Evolutionary conservation across 164 flowering plant genomes (phyloP).

Genomic region (Vitis labrusca): DNA sequence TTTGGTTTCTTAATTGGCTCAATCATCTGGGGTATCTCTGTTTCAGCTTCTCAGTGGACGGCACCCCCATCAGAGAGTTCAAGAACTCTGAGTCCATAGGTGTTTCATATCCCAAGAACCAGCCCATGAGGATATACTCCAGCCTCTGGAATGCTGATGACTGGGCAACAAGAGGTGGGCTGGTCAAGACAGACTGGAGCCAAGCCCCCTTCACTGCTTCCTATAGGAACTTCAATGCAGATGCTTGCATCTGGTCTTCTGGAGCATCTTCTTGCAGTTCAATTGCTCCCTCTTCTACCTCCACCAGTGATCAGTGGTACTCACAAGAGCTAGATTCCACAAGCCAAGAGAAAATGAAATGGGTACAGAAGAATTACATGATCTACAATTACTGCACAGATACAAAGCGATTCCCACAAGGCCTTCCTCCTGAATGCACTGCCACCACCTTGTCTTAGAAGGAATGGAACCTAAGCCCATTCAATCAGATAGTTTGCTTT

Average conservation of each 20-base stretch:
- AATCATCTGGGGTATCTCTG: no score
- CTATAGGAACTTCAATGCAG: background rate
- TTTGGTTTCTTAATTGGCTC: no score
- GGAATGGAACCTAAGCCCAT: no score
- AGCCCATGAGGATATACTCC: slow-evolving; percentile 5
- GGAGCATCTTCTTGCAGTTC: no score
- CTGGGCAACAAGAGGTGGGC: background rate
- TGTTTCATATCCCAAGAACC: slow-evolving; percentile 4
- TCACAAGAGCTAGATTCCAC: slow-evolving; percentile 1
- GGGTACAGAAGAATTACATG: background rate
- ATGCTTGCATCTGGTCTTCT: background rate
- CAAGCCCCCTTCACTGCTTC: background rate
- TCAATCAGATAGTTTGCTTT: no score
- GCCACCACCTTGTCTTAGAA: no score
- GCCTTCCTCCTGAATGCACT: no score
- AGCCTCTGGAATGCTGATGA: background rate
- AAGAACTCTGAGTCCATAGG: slow-evolving; percentile 9
- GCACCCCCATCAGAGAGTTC: slow-evolving; percentile 3
- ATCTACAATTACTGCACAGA: slow-evolving; percentile 7
- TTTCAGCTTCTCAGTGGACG: background rate
- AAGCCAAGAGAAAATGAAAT: background rate
- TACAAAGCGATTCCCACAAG: no score
- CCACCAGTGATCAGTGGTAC: background rate
- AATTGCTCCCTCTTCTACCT: no score
- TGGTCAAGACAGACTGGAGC: no score